phyloP scores from a whole-genome alignment of 2,329 filamentous ascomycete genomes.

The Penicillium sp. region DNA sequence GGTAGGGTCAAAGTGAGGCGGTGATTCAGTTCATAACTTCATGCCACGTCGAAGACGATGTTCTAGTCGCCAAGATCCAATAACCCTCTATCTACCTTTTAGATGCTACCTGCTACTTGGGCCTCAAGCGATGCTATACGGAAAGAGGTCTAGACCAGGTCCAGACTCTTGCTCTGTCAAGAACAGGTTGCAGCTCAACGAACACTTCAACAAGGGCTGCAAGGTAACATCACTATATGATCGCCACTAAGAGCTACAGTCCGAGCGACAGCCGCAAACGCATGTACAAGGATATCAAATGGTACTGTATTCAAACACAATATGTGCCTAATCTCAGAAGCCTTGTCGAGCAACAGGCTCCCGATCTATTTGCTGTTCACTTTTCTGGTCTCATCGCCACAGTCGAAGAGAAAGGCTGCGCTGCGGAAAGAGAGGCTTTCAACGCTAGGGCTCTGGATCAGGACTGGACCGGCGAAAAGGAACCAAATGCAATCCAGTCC shows the following conservation, averaged over 20 bases:
- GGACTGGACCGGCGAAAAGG: slow-evolving; percentile 31
- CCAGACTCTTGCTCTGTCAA: neutral
- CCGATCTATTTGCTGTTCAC: slow-evolving; percentile 28
- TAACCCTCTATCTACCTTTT: neutral
- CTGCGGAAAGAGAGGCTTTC: slow-evolving; percentile 13
- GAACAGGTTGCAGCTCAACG: neutral
- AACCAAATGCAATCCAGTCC: slow-evolving; percentile 33
- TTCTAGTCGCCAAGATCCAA: neutral
- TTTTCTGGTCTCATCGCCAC: slow-evolving; percentile 29
- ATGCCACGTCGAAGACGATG: slow-evolving; percentile 13
- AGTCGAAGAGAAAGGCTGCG: slow-evolving; percentile 10
- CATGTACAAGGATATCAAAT: slow-evolving; percentile 7
- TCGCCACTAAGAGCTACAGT: neutral
- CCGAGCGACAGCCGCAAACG: neutral
- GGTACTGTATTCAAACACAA: slow-evolving; percentile 21
- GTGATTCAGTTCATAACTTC: neutral
- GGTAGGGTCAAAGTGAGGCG: slow-evolving; percentile 21
- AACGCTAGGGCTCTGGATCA: slow-evolving; percentile 18
- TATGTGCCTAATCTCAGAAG: slow-evolving; percentile 25
- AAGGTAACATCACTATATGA: neutral
- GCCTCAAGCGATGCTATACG: neutral
- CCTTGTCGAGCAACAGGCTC: slow-evolving; percentile 9
- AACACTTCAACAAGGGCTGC: neutral
- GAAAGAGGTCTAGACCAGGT: neutral
- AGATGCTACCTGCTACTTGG: neutral